These are phyloP conservation scores for Aschersonia sp. DNA, from an alignment of 2,329 filamentous ascomycete species.

Conservation along the genomic window DNA sequence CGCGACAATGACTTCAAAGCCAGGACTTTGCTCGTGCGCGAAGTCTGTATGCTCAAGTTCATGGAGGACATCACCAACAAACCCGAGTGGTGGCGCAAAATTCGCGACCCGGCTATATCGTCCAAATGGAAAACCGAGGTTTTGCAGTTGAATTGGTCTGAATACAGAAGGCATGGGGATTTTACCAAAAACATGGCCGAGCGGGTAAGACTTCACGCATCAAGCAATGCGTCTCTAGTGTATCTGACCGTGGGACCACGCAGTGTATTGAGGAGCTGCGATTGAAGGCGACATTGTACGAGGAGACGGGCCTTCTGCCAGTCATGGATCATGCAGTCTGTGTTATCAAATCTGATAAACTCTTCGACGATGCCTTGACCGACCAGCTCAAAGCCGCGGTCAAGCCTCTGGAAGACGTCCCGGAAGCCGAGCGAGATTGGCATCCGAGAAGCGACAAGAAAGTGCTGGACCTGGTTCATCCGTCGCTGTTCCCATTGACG, in stretches of 20 bases:
- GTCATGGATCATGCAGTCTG: slow-evolving; percentile 11
- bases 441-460: slow-evolving; percentile 41
- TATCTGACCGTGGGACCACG: background rate
- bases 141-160: slow-evolving; percentile 14
- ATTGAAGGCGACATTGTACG: slow-evolving; percentile 16
- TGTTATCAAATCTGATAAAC: slow-evolving; percentile 20
- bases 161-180: slow-evolving; percentile 9
- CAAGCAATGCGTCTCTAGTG: background rate
- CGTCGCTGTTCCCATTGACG: slow-evolving; percentile 46
- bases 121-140: slow-evolving; percentile 15
- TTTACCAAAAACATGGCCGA: slow-evolving; percentile 17
- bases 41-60: slow-evolving; percentile 17
- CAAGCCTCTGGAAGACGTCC: slow-evolving; percentile 32
- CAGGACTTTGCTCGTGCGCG: slow-evolving; percentile 13
- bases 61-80: slow-evolving; percentile 20
- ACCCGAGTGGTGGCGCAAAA: slow-evolving; percentile 19
- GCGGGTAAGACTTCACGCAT: slow-evolving; percentile 9
- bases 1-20: slow-evolving; percentile 10
- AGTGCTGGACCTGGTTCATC: slow-evolving; percentile 49
- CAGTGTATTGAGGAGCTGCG: slow-evolving; percentile 18
- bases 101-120: slow-evolving; percentile 11
- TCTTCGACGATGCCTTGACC: slow-evolving; percentile 11
- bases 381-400: slow-evolving; percentile 28
- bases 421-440: slow-evolving; percentile 39
- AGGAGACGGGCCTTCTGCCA: slow-evolving; percentile 17